Conservation (phyloP, 2,329 filamentous ascomycete genomes). For the Talaromyces sp. region DNA sequence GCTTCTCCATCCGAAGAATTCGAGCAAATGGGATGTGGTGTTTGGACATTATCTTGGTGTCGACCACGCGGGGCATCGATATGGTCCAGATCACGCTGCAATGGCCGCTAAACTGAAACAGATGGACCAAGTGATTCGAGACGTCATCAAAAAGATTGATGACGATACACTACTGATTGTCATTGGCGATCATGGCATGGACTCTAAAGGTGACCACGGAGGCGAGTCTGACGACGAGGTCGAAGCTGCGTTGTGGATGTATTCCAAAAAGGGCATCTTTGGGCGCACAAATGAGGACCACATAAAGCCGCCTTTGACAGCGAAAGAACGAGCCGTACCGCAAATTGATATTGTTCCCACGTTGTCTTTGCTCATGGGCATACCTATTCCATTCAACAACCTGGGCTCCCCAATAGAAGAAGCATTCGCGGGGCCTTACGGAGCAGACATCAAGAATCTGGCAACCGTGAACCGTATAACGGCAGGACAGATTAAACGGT, state of each 20-base stretch:
- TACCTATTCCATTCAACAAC: slow-evolving; percentile 95
- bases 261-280: slow-evolving; percentile 81
- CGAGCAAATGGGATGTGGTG: slow-evolving; percentile 82
- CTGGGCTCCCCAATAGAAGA: slow-evolving; percentile 90
- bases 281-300: slow-evolving; percentile 66
- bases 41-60: slow-evolving; percentile 93
- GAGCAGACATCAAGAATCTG: slow-evolving; percentile 71
- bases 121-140: slow-evolving; percentile 77
- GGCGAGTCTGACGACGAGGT: slow-evolving; percentile 96
- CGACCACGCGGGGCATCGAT: slow-evolving; percentile 93
- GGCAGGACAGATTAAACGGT: slow-evolving; percentile 81
- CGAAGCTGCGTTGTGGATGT: slow-evolving; percentile 96
- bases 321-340: slow-evolving; percentile 67
- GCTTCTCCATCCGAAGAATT: slow-evolving; percentile 63
- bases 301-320: slow-evolving; percentile 57
- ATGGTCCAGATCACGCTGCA: slow-evolving; percentile 85
- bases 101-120: slow-evolving; percentile 88
- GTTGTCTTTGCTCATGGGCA: slow-evolving; percentile 76
- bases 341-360: slow-evolving; percentile 98
- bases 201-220: slow-evolving; percentile 94
- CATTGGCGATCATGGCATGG: slow-evolving; percentile 99
- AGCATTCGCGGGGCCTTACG: slow-evolving; percentile 71
- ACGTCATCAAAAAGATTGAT: slow-evolving; percentile 69
- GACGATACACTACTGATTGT: slow-evolving; percentile 85
- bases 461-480: slow-evolving; percentile 72